These are phyloP conservation scores for Sequoiadendron giganteum DNA, from an alignment of 75 land plant species.

Conservation along the genomic window DNA sequence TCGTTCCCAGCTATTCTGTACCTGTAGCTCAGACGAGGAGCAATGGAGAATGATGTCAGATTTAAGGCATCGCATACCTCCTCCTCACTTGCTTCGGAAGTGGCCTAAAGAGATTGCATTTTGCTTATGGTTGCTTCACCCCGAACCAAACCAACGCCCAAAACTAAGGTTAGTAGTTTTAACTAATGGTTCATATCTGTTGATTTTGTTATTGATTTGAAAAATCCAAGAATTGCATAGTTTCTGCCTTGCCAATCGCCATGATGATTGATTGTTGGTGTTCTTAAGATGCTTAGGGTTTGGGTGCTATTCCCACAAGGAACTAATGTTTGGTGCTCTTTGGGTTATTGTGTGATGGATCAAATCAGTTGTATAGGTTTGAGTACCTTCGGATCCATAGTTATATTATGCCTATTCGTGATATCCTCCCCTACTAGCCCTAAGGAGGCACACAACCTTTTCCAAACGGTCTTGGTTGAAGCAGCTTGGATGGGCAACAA, in stretches of 20 bases:
- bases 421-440: too few species aligned
- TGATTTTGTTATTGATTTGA: background rate
- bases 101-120: constrained; percentile 77
- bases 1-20: constrained; percentile 53
- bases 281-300: background rate
- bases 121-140: constrained; percentile 88
- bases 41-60: constrained; percentile 58
- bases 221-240: too few species aligned
- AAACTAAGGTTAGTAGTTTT: constrained; percentile 36
- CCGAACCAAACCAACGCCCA: constrained; percentile 68
- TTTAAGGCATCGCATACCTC: constrained; percentile 70
- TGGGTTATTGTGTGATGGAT: background rate
- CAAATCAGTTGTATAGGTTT: too few species aligned
- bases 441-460: too few species aligned
- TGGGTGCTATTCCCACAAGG: background rate
- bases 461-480: too few species aligned
- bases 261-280: background rate
- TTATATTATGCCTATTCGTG: too few species aligned
- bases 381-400: too few species aligned
- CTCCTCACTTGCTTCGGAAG: constrained; percentile 62
- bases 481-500: too few species aligned
- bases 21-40: constrained; percentile 55
- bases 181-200: background rate
- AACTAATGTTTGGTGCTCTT: background rate
- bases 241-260: background rate